Conservation (phyloP, 2,329 filamentous ascomycete genomes). For the Claviceps sorghi region DNA sequence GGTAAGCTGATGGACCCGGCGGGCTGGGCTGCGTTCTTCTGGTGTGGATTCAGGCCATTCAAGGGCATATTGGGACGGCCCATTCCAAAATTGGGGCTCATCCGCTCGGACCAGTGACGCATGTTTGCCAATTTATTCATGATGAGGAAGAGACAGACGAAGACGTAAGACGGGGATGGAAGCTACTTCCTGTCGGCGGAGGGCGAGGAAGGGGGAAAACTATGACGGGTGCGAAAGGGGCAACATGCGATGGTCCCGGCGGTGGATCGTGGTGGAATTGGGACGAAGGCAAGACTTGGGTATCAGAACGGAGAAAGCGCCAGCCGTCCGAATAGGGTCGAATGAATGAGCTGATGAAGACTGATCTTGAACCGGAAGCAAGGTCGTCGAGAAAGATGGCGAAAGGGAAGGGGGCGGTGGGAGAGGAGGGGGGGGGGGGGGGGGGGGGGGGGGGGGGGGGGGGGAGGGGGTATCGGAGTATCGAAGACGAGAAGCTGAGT, state of each 20-base stretch:
- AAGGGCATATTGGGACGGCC: constrained; percentile 43
- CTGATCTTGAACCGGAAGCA: background rate
- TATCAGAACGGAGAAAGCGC: constrained; percentile 7
- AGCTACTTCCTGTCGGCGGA: constrained; percentile 2
- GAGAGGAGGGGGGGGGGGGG: too few species aligned
- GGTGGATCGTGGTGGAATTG: constrained; percentile 11
- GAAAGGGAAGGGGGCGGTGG: constrained; percentile 8
- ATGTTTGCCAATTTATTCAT: constrained; percentile 61
- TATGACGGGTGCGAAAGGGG: constrained; percentile 1
- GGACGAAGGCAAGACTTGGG: constrained; percentile 14
- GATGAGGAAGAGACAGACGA: constrained; percentile 27
- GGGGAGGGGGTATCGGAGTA: constrained; percentile 9
- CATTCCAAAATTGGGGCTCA: constrained; percentile 54
- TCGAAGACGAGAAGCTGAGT: constrained; percentile 3
- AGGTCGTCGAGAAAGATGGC: constrained; percentile 8
- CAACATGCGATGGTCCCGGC: constrained; percentile 5
- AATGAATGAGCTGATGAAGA: background rate
- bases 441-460: too few species aligned
- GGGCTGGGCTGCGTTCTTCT: constrained; percentile 38
- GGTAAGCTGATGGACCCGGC: constrained; percentile 49
- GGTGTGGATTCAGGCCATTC: constrained; percentile 40
- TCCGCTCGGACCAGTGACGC: constrained; percentile 58
- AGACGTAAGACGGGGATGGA: background rate
- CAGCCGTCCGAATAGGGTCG: background rate
- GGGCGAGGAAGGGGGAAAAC: background rate